These are phyloP conservation scores for Corylus avellana DNA, from an alignment of 306 rosid genomes.

Conservation along the genomic window DNA sequence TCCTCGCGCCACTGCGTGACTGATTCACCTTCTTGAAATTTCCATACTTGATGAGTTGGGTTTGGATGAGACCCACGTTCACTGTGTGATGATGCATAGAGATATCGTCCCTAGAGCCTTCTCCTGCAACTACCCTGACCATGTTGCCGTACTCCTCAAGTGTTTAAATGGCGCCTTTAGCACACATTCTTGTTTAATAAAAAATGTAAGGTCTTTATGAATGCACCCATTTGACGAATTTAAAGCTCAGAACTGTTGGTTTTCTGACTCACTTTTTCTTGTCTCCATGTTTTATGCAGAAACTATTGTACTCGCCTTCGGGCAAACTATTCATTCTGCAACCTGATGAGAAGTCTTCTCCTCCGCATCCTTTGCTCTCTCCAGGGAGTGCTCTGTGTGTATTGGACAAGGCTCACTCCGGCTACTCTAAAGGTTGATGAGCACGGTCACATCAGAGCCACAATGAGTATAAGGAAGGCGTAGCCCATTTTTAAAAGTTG, in stretches of 20 bases:
- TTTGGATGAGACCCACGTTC: constrained; percentile 66
- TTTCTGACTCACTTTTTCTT: background rate
- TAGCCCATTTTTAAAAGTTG: no score
- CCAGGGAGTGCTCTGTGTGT: constrained; percentile 59
- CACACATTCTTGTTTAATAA: constrained; percentile 72
- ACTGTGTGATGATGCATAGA: constrained; percentile 86
- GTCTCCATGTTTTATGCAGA: constrained; percentile 44
- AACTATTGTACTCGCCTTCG: constrained; percentile 70
- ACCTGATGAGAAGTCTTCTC: constrained; percentile 78
- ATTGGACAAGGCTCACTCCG: constrained; percentile 52
- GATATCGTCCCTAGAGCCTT: constrained; percentile 97
- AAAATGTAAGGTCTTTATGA: constrained; percentile 49
- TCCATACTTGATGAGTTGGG: constrained; percentile 56
- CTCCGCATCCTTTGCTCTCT: constrained; percentile 81
- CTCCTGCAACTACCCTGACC: constrained; percentile 88
- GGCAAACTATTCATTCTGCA: constrained; percentile 82
- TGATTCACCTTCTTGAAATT: background rate
- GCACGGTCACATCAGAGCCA: no score
- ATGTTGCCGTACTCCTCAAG: constrained; percentile 66
- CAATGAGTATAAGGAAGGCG: no score
- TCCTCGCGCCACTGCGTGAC: background rate
- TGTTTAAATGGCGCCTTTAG: constrained; percentile 70
- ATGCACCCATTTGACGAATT: background rate
- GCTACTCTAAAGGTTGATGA: no score
- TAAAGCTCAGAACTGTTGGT: background rate